phyloP scores from a whole-genome alignment of 345 rosid species.

The Eucalyptus curtisii region DNA sequence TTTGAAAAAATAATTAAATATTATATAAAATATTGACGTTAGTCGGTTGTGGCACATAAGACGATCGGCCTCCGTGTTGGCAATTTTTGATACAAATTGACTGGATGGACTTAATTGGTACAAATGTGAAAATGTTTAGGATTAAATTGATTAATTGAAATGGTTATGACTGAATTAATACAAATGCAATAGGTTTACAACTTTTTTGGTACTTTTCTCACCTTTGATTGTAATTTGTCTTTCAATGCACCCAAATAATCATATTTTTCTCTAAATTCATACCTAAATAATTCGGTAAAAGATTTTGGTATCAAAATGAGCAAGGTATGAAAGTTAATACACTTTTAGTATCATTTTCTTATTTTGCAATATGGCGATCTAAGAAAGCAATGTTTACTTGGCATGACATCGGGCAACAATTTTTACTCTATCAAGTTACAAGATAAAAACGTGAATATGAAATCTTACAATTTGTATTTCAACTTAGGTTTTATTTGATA shows the following conservation, averaged over 20 bases:
- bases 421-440: background rate
- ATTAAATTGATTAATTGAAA: too few relatives aligned
- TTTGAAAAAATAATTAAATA: too few relatives aligned
- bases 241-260: background rate
- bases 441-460: background rate
- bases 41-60: fast-evolving
- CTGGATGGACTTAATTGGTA: too few relatives aligned
- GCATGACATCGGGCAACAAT: background rate
- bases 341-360: background rate
- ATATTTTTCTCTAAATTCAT: background rate
- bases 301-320: background rate
- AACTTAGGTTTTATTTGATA: background rate
- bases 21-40: too few relatives aligned
- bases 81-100: too few relatives aligned
- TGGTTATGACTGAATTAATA: too few relatives aligned
- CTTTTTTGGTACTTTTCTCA: too few relatives aligned
- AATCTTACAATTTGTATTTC: background rate
- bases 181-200: too few relatives aligned
- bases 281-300: too few relatives aligned
- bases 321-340: background rate
- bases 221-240: too few relatives aligned
- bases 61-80: too few relatives aligned
- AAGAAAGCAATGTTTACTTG: background rate
- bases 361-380: background rate
- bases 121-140: too few relatives aligned